These are phyloP conservation scores for Sphaerulina vaccinii DNA, from an alignment of 2,329 filamentous ascomycete genomes.

Conservation along the genomic window DNA sequence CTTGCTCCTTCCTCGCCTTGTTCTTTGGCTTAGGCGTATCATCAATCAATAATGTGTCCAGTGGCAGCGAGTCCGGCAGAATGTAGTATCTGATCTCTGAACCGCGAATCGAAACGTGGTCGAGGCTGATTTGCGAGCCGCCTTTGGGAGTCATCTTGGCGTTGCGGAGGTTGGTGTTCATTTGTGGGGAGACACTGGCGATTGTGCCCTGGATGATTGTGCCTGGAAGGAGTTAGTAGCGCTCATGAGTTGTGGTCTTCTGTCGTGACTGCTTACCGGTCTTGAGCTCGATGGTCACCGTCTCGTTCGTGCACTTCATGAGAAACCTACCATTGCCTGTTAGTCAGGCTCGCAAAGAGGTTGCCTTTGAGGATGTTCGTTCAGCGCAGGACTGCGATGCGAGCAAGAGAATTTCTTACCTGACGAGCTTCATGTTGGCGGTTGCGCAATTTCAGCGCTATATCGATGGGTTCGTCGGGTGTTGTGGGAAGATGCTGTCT, in stretches of 20 bases:
- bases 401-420: slow-evolving; percentile 59
- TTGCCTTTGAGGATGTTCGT: slow-evolving; percentile 45
- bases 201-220: slow-evolving; percentile 97
- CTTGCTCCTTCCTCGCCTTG: slow-evolving; percentile 89
- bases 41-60: slow-evolving; percentile 94
- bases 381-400: slow-evolving; percentile 41
- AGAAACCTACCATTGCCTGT: slow-evolving; percentile 69
- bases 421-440: slow-evolving; percentile 89
- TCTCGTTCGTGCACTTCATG: slow-evolving; percentile 99
- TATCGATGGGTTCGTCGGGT: no score
- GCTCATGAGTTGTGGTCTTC: background rate
- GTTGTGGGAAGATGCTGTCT: no score
- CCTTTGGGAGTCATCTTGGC: slow-evolving; percentile 95
- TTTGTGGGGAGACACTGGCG: slow-evolving; percentile 92
- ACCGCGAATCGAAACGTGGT: slow-evolving; percentile 95
- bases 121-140: slow-evolving; percentile 81
- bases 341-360: slow-evolving; percentile 40
- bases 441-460: slow-evolving; percentile 14
- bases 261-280: slow-evolving; percentile 64
- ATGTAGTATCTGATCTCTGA: slow-evolving; percentile 96
- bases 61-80: slow-evolving; percentile 87
- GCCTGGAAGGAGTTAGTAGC: slow-evolving; percentile 53
- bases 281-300: slow-evolving; percentile 96
- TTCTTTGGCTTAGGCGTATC: slow-evolving; percentile 99
- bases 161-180: slow-evolving; percentile 94